phyloP scores from a whole-genome alignment of 2,329 filamentous ascomycete genomes.

The Pyrenophora seminiperda region DNA sequence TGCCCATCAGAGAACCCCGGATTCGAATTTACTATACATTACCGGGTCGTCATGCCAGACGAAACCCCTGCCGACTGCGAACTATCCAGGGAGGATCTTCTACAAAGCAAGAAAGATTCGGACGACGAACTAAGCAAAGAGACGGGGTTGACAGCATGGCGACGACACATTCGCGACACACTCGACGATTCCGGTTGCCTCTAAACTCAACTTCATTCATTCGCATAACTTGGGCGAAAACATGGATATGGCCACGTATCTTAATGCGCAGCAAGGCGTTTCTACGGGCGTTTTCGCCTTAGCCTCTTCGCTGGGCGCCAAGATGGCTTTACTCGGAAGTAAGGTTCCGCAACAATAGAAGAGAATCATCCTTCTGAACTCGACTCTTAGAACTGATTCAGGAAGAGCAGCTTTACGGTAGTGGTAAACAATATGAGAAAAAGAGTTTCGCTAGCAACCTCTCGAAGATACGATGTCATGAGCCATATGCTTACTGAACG shows the following conservation, averaged over 20 bases:
- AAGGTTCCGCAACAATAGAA: too few relatives aligned
- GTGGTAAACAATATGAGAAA: too few relatives aligned
- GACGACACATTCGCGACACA: constrained; percentile 1
- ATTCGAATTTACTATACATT: constrained; percentile 9
- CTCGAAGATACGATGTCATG: too few relatives aligned
- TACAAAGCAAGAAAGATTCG: background rate
- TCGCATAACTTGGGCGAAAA: background rate
- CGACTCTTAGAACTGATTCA: too few relatives aligned
- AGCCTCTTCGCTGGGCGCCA: too few relatives aligned
- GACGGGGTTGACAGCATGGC: constrained; percentile 1
- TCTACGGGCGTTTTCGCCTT: background rate
- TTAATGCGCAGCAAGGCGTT: background rate
- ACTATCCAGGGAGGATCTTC: background rate
- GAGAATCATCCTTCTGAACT: too few relatives aligned
- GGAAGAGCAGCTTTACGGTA: too few relatives aligned
- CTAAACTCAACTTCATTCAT: background rate
- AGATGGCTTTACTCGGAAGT: too few relatives aligned
- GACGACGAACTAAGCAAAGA: constrained; percentile 1
- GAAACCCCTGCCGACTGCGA: background rate
- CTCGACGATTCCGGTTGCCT: constrained; percentile 7
- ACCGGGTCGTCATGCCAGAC: constrained; percentile 1
- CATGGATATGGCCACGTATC: background rate
- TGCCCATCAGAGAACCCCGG: background rate
- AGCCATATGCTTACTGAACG: too few relatives aligned
- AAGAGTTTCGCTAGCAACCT: too few relatives aligned